Base-by-base conservation (phyloP, 83 land plant species). In the Larix sibirica region DNA sequence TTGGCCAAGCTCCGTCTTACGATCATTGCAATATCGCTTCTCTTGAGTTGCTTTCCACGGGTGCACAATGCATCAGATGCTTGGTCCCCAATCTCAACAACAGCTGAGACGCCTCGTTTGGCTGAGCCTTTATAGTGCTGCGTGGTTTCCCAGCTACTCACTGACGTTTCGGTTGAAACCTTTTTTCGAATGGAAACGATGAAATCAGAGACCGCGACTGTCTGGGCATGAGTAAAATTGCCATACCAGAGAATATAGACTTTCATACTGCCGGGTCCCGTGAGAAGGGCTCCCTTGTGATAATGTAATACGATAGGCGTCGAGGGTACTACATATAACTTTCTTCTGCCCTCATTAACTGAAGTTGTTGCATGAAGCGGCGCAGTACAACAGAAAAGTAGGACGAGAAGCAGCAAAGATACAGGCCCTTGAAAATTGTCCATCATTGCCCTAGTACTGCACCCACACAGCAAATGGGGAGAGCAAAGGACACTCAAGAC, bases 211-310 rank as follows among this genome's bases (percentile, higher is more conserved):
- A 91, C 31, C 20, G 80, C 79, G 60, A 90, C 74, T 6, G 81
- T 44, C 62, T 91, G 90, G 62, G 78, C 0, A 0, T 87, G 81
- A 66, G 80, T 84, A 85, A 93, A 93, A 6, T 82, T 58, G 77
- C 95, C 94, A 74, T 93, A 93, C 89, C 90, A 91, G 58, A 93
- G 59, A n/a, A 83, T 36, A 50, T 83, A 80, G 68, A 91, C 80
- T 50, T 86, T 86, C 66, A 93, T 64, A 24, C 84, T 4, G 44
- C 44, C n/a, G 24, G 79, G 79, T 33, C 89, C 94, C 0, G 62
- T 67, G 60, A 93, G 88, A 36, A 93, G 90, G 28, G 87, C 83
- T 62, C 95, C 94, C 13, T 89, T 83, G 90, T 93, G 95, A 82
- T 91, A 87, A 5, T 62, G 24, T 28, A 93, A 54, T n/a, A 85